These are phyloP conservation scores for Cucumis melo DNA, from an alignment of 306 rosid genomes.

Conservation along the genomic window DNA sequence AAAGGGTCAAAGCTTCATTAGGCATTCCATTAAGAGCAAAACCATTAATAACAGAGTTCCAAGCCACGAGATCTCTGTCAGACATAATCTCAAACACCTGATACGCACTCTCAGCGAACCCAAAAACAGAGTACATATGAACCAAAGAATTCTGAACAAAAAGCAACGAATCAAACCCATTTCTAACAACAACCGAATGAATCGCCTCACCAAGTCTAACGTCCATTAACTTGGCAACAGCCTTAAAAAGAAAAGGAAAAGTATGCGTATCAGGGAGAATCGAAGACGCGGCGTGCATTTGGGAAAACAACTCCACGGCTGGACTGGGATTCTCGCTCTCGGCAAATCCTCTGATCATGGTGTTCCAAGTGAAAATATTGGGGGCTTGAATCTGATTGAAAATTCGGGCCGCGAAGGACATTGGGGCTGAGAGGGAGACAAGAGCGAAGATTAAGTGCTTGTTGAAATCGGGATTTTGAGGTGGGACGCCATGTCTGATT, in stretches of 20 bases:
- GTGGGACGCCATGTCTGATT: conserved; percentile 24
- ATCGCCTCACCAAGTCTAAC: conserved; percentile 17
- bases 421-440: conserved; percentile 25
- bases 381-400: conserved; percentile 17
- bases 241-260: conserved; percentile 31
- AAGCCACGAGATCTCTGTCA: conserved; percentile 30
- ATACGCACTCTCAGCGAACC: conserved; percentile 19
- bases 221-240: conserved; percentile 19
- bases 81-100: conserved; percentile 23
- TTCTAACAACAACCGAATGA: conserved; percentile 20
- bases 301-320: conserved; percentile 13
- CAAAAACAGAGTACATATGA: conserved; percentile 22
- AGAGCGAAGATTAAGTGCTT: conserved; percentile 27
- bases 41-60: conserved; percentile 36
- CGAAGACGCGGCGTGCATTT: conserved; percentile 12
- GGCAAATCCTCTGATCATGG: conserved; percentile 34
- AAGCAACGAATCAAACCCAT: conserved; percentile 27
- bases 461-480: conserved; percentile 15
- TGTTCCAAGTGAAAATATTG: conserved; percentile 30
- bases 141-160: conserved; percentile 30
- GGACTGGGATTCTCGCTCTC: conserved; percentile 20
- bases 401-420: conserved; percentile 15
- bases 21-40: conserved; percentile 32
- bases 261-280: conserved; percentile 25
- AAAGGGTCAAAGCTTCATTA: conserved; percentile 25